These are phyloP conservation scores for Trichosporon asahii DNA, from an alignment of 1,284 basidiomycete genomes.

Conservation along the genomic window DNA sequence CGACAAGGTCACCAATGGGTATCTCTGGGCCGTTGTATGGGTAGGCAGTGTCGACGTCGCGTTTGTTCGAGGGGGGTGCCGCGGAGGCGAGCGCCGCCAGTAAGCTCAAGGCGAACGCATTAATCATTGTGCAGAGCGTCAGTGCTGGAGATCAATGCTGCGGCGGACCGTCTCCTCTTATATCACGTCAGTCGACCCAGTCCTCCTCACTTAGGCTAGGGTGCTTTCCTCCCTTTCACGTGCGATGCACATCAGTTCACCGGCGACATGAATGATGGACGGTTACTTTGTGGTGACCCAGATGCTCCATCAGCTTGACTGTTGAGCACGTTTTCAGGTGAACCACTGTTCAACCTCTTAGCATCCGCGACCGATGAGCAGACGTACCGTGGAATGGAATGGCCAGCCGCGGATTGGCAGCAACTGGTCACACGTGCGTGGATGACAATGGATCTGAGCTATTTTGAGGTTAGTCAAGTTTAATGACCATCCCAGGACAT, in stretches of 20 bases:
- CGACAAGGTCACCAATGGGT: constrained; percentile 32
- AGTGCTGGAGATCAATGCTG: neutral
- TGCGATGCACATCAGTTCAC: neutral
- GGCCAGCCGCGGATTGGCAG: neutral
- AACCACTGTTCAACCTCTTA: neutral
- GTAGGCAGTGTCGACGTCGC: constrained; percentile 25
- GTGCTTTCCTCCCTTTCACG: neutral
- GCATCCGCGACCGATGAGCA: neutral
- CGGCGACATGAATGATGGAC: neutral
- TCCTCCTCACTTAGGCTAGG: neutral
- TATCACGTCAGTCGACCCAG: neutral
- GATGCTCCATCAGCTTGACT: neutral
- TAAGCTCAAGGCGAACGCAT: neutral
- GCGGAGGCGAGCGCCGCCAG: neutral
- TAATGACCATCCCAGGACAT: neutral
- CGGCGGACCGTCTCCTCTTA: neutral
- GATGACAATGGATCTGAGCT: neutral
- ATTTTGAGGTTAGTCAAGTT: neutral
- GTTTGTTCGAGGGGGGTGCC: neutral
- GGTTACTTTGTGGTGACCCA: neutral
- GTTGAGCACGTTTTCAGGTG: neutral
- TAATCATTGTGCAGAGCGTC: neutral
- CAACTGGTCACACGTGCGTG: neutral
- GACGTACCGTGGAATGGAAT: neutral
- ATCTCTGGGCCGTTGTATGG: constrained; percentile 32